Base-by-base conservation (phyloP, 2,329 filamentous ascomycete species). In the Aspergillus proliferans region DNA sequence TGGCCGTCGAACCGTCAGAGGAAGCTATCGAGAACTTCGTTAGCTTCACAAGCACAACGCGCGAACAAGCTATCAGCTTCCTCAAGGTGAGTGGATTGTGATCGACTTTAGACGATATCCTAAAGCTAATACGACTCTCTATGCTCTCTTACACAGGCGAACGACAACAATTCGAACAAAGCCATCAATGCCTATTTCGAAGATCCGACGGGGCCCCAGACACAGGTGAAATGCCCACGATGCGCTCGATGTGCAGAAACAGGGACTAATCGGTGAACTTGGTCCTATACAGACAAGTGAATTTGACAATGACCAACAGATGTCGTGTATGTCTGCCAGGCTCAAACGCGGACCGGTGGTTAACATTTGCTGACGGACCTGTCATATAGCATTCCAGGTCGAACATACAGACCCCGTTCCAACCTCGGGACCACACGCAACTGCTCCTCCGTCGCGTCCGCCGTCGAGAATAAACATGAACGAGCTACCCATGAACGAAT, bases 171-270 rank as follows among this genome's bases (percentile, higher is more conserved):
- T 52, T 64, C 70, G 1, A 66, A 73, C 38, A 69, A 68, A 57
- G 73, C 73, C 28, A 68, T 74, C 52, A 75, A 76, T 58, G 72
- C 72, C 18, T 76, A 71, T 54, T 73, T 73, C 30, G 72, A 76
- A 59, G 70, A 74, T 54, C 71, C 71, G 14, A 64, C 62, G 14
- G 62, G 65, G 22, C 57, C 64, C 18, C 60, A 63, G 40, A 52
- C 56, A 46, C 53, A 70, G 62, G 69, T 70, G 51, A 55, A 54
- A 52, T 47, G 24, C 36, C 43, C 21, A 26, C 24, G 42, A 30
- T 46, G 34, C 19, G 38, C 49, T 14, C 9, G 21, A 19, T 40
- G 15, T 46, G 8, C 28, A 22, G 28, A 24, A 39, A 21, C 21
- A 40, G 4, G 28, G 43, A 52, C 51, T 54, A 39, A 52, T 47